These are phyloP conservation scores for Polyporus arcularius DNA, from an alignment of 768 basidiomycete species.

Conservation along the genomic window DNA sequence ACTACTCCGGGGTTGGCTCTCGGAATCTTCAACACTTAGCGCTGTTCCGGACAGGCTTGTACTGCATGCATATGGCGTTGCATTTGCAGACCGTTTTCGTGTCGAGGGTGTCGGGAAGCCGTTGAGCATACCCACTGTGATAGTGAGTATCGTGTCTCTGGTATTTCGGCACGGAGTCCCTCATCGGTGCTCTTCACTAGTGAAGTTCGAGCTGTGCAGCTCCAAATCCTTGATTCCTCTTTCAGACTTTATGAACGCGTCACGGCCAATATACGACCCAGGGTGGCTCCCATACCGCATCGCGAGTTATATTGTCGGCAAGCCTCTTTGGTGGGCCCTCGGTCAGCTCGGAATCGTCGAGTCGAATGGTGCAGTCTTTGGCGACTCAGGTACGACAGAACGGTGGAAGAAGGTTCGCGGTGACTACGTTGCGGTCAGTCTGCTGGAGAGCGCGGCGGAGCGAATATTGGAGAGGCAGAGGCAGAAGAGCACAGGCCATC, in stretches of 20 bases:
- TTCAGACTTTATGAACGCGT: constrained; percentile 54
- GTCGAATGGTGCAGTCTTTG: constrained; percentile 45
- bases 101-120: constrained; percentile 76
- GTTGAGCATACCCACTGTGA: constrained; percentile 64
- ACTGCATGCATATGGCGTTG: constrained; percentile 51
- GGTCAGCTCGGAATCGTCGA: constrained; percentile 75
- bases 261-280: constrained; percentile 64
- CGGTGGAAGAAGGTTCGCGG: constrained; percentile 63
- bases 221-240: constrained; percentile 47
- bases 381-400: constrained; percentile 41
- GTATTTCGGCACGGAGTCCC: neutral
- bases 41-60: constrained; percentile 51
- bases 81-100: constrained; percentile 59
- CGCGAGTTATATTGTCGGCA: constrained; percentile 69
- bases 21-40: constrained; percentile 14
- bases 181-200: constrained; percentile 45
- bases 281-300: constrained; percentile 71
- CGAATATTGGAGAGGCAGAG: constrained; percentile 48
- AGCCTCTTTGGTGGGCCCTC: constrained; percentile 86
- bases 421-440: constrained; percentile 66
- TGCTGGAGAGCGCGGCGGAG: constrained; percentile 69
- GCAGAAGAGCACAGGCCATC: constrained; percentile 41
- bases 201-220: constrained; percentile 65
- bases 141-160: constrained; percentile 55
- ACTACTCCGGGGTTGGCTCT: constrained; percentile 59